phyloP scores from a whole-genome alignment of 148 eudicot genomes.

The Rhododendron ferrugineum region DNA sequence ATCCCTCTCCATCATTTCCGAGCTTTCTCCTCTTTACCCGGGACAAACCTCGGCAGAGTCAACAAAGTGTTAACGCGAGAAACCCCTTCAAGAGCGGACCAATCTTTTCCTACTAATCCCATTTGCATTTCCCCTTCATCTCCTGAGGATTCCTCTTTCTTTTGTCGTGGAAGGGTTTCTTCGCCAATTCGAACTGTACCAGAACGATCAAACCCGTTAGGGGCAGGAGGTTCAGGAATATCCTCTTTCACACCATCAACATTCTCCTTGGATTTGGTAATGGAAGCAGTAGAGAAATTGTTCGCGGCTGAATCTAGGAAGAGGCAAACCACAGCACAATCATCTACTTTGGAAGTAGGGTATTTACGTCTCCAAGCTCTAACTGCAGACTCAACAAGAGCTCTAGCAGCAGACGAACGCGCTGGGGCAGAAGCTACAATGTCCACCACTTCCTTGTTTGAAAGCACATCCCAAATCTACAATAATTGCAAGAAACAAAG shows the following conservation, averaged over 20 bases:
- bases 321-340: constrained; percentile 89
- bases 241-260: constrained; percentile 17
- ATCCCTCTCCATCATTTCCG: constrained; percentile 15
- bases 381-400: constrained; percentile 73
- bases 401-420: constrained; percentile 57
- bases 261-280: constrained; percentile 26
- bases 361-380: constrained; percentile 70
- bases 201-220: constrained; percentile 22
- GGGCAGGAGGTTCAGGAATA: constrained; percentile 9
- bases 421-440: constrained; percentile 53
- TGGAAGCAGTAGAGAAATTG: constrained; percentile 36
- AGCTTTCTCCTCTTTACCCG: constrained; percentile 32
- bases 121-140: constrained; percentile 20
- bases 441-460: constrained; percentile 80
- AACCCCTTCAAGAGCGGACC: constrained; percentile 84
- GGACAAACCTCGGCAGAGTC: constrained; percentile 59
- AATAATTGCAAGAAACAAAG: background rate
- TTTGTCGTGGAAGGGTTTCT: constrained; percentile 17
- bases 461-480: constrained; percentile 92
- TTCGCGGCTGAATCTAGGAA: constrained; percentile 45
- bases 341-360: constrained; percentile 88
- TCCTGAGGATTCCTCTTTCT: constrained; percentile 21
- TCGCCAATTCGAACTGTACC: constrained; percentile 28
- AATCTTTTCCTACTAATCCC: constrained; percentile 36
- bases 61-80: constrained; percentile 69